Percentiles rank a stretch among this genome's conserved stretches.
phyloP scores from a whole-genome alignment of 2,329 filamentous ascomycete genomes.

The Juglanconis sp. region DNA sequence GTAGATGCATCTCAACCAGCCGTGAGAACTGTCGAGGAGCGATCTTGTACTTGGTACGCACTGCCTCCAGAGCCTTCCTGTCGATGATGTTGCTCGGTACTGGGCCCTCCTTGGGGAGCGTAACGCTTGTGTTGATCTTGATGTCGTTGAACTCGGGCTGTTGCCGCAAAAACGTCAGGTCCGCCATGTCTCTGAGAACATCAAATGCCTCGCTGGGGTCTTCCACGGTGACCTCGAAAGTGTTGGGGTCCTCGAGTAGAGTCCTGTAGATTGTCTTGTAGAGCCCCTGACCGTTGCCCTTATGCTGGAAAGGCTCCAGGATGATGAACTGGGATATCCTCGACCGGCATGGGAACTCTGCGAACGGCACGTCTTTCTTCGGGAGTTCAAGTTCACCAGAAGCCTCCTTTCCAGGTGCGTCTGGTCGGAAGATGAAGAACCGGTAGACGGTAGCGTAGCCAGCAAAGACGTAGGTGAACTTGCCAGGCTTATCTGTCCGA shows the following conservation, averaged over 20 bases:
- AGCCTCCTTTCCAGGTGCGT: conserved; percentile 32
- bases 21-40: conserved; percentile 72
- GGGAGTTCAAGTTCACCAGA: conserved; percentile 36
- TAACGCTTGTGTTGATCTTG: conserved; percentile 49
- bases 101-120: conserved; percentile 45
- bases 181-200: conserved; percentile 71
- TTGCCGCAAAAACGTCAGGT: conserved; percentile 62
- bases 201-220: conserved; percentile 89
- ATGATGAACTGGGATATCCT: conserved; percentile 93
- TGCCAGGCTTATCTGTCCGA: conserved; percentile 35
- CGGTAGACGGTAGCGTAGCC: conserved; percentile 91
- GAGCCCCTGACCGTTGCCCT: conserved; percentile 74
- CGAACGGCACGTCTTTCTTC: conserved; percentile 35
- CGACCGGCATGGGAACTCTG: conserved; percentile 69
- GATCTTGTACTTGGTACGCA: conserved; percentile 67
- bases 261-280: conserved; percentile 76
- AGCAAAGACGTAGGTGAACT: conserved; percentile 71
- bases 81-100: conserved; percentile 57
- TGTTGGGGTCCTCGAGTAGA: conserved; percentile 64
- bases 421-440: conserved; percentile 65
- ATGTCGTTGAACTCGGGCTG: conserved; percentile 52
- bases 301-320: conserved; percentile 79
- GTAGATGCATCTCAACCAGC: conserved; percentile 72
- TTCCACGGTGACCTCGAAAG: conserved; percentile 85
- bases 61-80: conserved; percentile 47